phyloP scores from a whole-genome alignment of 805 yeast genomes.

The Blastobotrys muscicola region DNA sequence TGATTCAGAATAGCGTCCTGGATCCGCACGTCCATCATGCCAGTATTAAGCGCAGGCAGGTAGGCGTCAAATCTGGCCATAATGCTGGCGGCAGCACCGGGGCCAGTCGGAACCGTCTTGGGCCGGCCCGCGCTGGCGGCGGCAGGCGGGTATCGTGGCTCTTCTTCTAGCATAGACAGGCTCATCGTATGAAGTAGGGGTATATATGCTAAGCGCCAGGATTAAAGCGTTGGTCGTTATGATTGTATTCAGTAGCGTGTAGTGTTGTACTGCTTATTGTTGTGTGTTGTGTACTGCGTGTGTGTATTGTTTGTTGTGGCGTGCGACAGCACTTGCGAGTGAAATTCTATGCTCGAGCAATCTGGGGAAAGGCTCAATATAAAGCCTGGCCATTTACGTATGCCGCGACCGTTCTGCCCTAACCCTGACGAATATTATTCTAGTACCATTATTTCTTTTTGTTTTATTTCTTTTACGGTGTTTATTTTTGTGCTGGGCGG shows the following conservation, averaged over 20 bases:
- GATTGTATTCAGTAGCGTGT: too few species aligned
- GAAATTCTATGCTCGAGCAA: too few species aligned
- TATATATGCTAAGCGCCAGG: too few species aligned
- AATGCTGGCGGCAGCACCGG: constrained; percentile 6
- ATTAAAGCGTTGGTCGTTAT: too few species aligned
- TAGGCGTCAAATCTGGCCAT: constrained; percentile 18
- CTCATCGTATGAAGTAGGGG: background rate
- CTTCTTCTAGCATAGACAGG: background rate
- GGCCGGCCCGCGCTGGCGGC: background rate
- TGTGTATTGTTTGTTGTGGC: background rate
- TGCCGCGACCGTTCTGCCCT: too few species aligned
- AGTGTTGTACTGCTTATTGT: too few species aligned
- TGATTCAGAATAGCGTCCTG: constrained; percentile 23
- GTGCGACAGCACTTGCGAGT: background rate
- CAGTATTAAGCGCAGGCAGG: constrained; percentile 21
- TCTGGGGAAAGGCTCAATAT: too few species aligned
- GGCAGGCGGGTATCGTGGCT: background rate
- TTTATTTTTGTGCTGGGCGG: too few species aligned
- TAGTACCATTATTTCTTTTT: too few species aligned
- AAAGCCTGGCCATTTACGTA: too few species aligned
- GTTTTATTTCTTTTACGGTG: too few species aligned
- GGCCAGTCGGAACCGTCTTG: constrained; percentile 4
- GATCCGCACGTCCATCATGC: constrained; percentile 21
- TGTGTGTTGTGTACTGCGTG: background rate
- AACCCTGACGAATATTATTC: too few species aligned